phyloP scores from a whole-genome alignment of 768 basidiomycete genomes.

The Russula sp. region DNA sequence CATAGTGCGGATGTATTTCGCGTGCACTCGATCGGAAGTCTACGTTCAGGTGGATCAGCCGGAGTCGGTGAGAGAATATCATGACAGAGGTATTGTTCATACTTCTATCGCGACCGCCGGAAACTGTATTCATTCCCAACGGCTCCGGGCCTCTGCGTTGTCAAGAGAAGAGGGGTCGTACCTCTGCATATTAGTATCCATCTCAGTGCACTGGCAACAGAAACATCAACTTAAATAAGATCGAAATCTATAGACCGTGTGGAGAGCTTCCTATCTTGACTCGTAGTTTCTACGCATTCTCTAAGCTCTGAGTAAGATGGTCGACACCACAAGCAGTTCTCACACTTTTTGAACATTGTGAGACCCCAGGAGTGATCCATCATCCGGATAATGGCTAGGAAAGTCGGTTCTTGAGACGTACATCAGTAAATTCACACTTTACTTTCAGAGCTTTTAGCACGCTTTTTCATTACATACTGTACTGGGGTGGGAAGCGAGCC shows the following conservation, averaged over 20 bases:
- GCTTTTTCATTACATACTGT: too few species aligned
- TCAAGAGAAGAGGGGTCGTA: slow-evolving; percentile 29
- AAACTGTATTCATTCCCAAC: slow-evolving; percentile 44
- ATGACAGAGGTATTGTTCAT: slow-evolving; percentile 93
- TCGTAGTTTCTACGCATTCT: slow-evolving; percentile 52
- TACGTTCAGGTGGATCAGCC: slow-evolving; percentile 81
- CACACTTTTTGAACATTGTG: slow-evolving; percentile 55
- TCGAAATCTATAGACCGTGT: slow-evolving; percentile 88
- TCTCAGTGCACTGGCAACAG: slow-evolving; percentile 90
- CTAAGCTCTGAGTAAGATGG: slow-evolving; percentile 24
- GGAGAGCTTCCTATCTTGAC: slow-evolving; percentile 73
- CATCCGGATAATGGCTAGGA: slow-evolving; percentile 80
- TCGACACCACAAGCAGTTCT: not conserved
- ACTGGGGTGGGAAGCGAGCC: too few species aligned
- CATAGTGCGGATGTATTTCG: slow-evolving; percentile 45
- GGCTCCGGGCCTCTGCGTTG: not conserved
- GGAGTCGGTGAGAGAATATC: slow-evolving; percentile 82
- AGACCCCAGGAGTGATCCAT: slow-evolving; percentile 85
- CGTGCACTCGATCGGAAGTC: slow-evolving; percentile 73
- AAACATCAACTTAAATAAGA: slow-evolving; percentile 89
- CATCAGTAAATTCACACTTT: too few species aligned
- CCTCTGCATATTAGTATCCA: slow-evolving; percentile 93
- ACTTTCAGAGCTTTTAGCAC: too few species aligned
- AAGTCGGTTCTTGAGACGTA: slow-evolving; percentile 88
- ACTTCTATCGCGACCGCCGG: slow-evolving; percentile 90